Evolutionary conservation across 2,329 filamentous ascomycete genomes (phyloP).

Genomic region (Phaeomoniella chlamydospora): DNA sequence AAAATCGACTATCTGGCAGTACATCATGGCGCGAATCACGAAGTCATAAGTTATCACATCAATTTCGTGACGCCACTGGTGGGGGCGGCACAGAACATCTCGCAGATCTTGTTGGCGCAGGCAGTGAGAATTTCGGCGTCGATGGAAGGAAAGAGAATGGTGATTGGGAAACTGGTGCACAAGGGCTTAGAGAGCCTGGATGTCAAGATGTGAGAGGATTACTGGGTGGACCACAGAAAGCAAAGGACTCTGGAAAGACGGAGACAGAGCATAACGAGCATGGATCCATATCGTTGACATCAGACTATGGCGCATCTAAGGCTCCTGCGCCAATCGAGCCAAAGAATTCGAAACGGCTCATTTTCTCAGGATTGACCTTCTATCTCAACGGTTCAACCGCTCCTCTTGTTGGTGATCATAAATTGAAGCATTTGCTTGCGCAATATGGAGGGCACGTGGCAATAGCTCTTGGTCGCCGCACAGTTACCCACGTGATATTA

Average conservation of each 20-base stretch:
- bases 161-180: conserved; percentile 30
- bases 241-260: conserved; percentile 5
- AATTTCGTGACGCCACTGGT: conserved; percentile 46
- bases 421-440: conserved; percentile 62
- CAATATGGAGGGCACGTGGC: conserved; percentile 61
- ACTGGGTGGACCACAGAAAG: conserved; percentile 18
- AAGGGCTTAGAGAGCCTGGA: conserved; percentile 13
- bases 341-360: background rate
- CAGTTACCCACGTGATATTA: conserved; percentile 76
- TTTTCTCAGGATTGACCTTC: conserved; percentile 36
- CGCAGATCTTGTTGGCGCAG: conserved; percentile 49
- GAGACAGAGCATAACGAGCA: conserved; percentile 2
- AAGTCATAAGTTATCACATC: conserved; percentile 51
- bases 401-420: conserved; percentile 71
- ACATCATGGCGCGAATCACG: conserved; percentile 60
- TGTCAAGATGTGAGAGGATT: conserved; percentile 29
- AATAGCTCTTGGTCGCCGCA: conserved; percentile 53
- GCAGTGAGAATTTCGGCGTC: conserved; percentile 39
- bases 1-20: conserved; percentile 46
- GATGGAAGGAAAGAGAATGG: conserved; percentile 38
- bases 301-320: conserved; percentile 41
- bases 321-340: conserved; percentile 27
- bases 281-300: conserved; percentile 3
- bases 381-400: conserved; percentile 82
- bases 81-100: conserved; percentile 46